Conservation (phyloP, 2,329 filamentous ascomycete species). For the Erysiphe neolycopersici region DNA sequence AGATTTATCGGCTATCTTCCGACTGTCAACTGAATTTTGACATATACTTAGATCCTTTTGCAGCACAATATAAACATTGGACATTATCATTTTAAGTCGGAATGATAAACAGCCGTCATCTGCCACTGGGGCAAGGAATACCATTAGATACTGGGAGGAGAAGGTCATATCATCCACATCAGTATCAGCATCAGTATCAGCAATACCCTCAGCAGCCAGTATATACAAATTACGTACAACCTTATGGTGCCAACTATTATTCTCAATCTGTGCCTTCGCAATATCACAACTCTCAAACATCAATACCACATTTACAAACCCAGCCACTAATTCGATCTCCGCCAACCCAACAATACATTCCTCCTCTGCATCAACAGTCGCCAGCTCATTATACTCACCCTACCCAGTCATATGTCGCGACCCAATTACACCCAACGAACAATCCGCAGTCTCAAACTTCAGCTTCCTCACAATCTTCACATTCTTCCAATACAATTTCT, state of each 20-base stretch:
- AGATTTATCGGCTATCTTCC: no score
- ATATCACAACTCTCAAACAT: conserved; percentile 22
- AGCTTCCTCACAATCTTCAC: conserved; percentile 10
- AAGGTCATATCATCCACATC: conserved; percentile 12
- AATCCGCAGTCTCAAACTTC: no score
- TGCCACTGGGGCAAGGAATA: conserved; percentile 44
- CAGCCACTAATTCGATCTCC: conserved; percentile 21
- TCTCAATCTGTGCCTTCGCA: conserved; percentile 30
- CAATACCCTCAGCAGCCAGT: conserved; percentile 12
- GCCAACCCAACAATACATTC: conserved; percentile 26
- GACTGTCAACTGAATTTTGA: no score
- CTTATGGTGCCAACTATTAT: conserved; percentile 24
- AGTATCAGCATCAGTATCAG: conserved; percentile 16
- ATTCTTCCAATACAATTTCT: conserved; percentile 9
- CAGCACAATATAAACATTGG: no score
- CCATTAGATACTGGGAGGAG: conserved; percentile 12
- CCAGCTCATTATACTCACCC: conserved; percentile 19
- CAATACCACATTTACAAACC: conserved; percentile 8
- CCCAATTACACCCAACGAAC: no score
- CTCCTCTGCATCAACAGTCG: conserved; percentile 14
- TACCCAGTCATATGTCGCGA: conserved; percentile 17
- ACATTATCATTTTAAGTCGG: conserved; percentile 21
- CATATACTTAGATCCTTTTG: no score
- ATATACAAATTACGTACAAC: conserved; percentile 20
- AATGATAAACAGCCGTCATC: conserved; percentile 55